Evolutionary conservation across 2,329 filamentous ascomycete species (phyloP), one percentile per base, ranked within the genome.

Genomic region (Aspergillus novoparasiticus): DNA sequence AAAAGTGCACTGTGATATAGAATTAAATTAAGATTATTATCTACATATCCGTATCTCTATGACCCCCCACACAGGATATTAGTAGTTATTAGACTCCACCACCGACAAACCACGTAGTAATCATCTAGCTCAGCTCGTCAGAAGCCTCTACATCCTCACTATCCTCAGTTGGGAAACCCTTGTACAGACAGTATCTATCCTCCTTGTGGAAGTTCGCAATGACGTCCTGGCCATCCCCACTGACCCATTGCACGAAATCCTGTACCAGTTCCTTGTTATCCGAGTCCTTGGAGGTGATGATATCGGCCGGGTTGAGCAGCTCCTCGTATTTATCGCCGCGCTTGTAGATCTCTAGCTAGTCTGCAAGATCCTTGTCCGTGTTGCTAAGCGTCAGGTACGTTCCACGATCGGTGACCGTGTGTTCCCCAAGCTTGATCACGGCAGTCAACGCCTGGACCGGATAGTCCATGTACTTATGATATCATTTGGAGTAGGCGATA

Each of bases 401-500:
- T 1, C 81, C 82, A 3, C 76, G 71, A 60, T 84, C 82, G 0
- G 80, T 83, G 56, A 84, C 71, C 0, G 81, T 84, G 65, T 84
- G 83, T 62, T 84, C 81, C 0, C 78, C 68, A 2, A 83, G 70
- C 1, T 72, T 61, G 41, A 78, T 78, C 0, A 81, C 80, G 0
- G 79, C 78, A 0, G 71, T 78, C 3, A 84, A 69, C 4, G 82
- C 82, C 63, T 83, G 78, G 26, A 82, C 76, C 0, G 82, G 82
- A 62, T 81, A 84, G 0, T 77, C 76, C 6, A 80, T 77, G 66
- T 76, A 83, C 56, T 81, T 76, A 64, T 84, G 81, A 57, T 84
- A 84, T 82, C 81, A 84, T 1, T 74, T 78, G 0, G 81, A 81
- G 66, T 79, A 79, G 4, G 76, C 71, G 1, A 76, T 76, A 0